Conservation (phyloP, 208 protist genomes). For the Trypanosoma mega region DNA sequence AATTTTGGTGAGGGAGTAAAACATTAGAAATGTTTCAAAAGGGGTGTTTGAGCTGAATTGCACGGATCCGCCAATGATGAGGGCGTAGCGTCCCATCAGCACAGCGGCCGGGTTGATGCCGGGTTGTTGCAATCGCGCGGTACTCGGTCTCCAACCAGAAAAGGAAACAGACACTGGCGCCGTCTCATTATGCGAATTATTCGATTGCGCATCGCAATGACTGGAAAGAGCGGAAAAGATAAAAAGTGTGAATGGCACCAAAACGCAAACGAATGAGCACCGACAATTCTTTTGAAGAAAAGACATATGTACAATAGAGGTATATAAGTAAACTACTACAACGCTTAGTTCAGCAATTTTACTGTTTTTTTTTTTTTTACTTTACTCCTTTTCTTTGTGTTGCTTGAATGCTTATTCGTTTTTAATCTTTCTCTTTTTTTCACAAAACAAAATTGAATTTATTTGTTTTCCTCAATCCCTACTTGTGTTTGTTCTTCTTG, state of each 20-base stretch:
- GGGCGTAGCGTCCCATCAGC: constrained; percentile 23
- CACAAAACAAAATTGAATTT: too few relatives aligned
- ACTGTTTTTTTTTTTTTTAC: constrained; percentile 11
- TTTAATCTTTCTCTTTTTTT: constrained; percentile 7
- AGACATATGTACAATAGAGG: too few relatives aligned
- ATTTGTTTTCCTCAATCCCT: too few relatives aligned
- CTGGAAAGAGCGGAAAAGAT: neutral
- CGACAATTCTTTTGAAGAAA: too few relatives aligned
- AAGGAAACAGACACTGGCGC: neutral
- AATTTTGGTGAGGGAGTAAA: constrained; percentile 10
- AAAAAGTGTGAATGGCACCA: too few relatives aligned
- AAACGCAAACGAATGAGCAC: too few relatives aligned
- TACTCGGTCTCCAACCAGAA: constrained; percentile 16
- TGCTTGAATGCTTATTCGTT: constrained; percentile 3
- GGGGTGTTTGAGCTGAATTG: neutral
- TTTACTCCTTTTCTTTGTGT: constrained; percentile 2
- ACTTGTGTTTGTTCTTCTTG: too few relatives aligned
- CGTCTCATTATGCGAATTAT: neutral
- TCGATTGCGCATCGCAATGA: neutral
- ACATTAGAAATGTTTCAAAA: neutral
- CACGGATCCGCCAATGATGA: constrained; percentile 18
- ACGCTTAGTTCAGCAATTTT: neutral
- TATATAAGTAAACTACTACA: too few relatives aligned
- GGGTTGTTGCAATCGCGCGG: constrained; percentile 2
- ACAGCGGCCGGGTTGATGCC: constrained; percentile 22